A percentile compares a stretch with the other conserved stretches of the same genome.
Conservation (phyloP, 202 grass and related monocot genomes). For the Eragrostis tef region DNA sequence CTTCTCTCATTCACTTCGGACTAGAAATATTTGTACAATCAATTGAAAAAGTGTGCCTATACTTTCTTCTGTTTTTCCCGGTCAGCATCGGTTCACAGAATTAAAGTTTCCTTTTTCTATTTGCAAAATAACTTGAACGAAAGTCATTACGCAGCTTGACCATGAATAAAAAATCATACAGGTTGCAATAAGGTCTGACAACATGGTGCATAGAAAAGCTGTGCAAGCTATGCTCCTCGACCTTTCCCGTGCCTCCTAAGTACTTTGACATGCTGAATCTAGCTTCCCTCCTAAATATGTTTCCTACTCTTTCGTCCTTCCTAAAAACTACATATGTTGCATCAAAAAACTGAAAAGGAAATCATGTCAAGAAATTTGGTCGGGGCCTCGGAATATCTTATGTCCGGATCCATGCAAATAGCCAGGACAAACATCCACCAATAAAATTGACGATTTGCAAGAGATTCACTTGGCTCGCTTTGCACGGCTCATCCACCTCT, state of each 20-base stretch:
- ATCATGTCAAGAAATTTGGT: neutral
- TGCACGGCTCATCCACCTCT: constrained; percentile 74
- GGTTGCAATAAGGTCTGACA: neutral
- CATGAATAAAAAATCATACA: neutral
- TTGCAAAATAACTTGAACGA: too few species aligned
- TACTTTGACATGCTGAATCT: neutral
- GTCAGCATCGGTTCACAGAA: neutral
- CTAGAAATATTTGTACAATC: too few species aligned
- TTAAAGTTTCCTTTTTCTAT: neutral
- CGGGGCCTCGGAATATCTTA: neutral
- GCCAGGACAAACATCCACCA: neutral
- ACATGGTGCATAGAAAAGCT: neutral
- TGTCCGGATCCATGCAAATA: neutral
- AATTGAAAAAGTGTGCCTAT: too few species aligned
- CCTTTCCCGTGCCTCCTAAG: neutral
- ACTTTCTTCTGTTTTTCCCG: too few species aligned
- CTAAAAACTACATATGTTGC: constrained; percentile 3
- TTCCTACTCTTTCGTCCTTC: neutral
- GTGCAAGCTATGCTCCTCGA: neutral
- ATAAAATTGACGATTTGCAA: constrained; percentile 1
- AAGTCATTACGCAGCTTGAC: too few species aligned
- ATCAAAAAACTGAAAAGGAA: neutral
- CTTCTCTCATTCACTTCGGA: too few species aligned
- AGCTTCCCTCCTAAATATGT: neutral
- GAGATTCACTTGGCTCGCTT: constrained; percentile 54